Percentiles rank a stretch among this genome's conserved stretches.
Evolutionary conservation across 2,329 filamentous ascomycete genomes (phyloP).

Genomic region (Ceratocystis diversiconidia): DNA sequence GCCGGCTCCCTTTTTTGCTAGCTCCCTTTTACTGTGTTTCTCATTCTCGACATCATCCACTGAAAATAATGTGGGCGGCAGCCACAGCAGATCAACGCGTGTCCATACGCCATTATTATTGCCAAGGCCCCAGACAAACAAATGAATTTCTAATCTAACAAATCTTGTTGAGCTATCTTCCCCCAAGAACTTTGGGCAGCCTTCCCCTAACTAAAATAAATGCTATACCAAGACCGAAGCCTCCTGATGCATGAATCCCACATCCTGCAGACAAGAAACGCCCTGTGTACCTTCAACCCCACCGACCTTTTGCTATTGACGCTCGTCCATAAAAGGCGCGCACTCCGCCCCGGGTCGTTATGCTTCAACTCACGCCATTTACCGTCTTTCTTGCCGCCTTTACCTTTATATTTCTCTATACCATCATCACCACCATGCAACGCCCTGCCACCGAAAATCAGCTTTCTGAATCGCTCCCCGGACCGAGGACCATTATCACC

Average conservation of each 20-base stretch:
- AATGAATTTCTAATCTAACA: too few species aligned
- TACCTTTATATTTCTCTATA: slow-evolving; percentile 8
- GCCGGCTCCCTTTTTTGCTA: background rate
- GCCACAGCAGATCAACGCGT: background rate
- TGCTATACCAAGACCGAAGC: background rate
- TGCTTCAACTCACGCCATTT: background rate
- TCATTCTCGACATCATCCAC: background rate
- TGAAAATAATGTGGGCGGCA: background rate
- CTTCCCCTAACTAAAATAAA: background rate
- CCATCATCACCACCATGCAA: background rate
- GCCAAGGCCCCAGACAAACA: background rate
- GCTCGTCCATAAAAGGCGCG: slow-evolving; percentile 5
- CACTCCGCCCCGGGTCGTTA: background rate
- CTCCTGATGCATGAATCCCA: slow-evolving; percentile 1
- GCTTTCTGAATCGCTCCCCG: slow-evolving; percentile 14
- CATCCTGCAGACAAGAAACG: background rate
- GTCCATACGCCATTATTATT: background rate
- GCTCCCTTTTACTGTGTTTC: background rate
- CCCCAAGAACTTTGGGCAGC: background rate
- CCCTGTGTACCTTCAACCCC: background rate
- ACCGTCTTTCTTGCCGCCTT: slow-evolving; percentile 6
- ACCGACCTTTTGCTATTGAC: background rate
- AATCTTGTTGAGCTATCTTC: background rate
- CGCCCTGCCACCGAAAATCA: slow-evolving; percentile 14
- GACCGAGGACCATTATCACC: slow-evolving; percentile 17